These are phyloP conservation scores for Zymoseptoria pseudotritici DNA, from an alignment of 2,329 filamentous ascomycete species.

Conservation along the genomic window DNA sequence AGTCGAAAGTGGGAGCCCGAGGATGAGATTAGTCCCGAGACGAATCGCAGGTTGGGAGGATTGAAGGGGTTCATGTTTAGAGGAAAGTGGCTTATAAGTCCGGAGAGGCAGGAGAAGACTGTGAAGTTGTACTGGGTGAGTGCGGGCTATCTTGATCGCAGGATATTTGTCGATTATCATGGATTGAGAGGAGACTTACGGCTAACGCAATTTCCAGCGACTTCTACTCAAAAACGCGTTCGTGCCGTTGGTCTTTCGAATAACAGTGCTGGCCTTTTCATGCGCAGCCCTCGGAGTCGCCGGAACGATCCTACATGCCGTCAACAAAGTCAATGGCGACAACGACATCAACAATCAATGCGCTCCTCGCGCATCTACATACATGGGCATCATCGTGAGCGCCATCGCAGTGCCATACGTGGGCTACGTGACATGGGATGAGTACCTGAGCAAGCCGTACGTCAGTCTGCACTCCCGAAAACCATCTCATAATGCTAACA, in stretches of 20 bases:
- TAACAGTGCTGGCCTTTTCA: conserved; percentile 77
- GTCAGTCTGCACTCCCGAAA: conserved; percentile 6
- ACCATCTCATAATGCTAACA: conserved; percentile 7
- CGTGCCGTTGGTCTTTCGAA: conserved; percentile 74
- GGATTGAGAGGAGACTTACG: neutral
- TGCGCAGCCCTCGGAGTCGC: conserved; percentile 73
- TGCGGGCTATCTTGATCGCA: neutral
- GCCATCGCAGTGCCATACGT: conserved; percentile 83
- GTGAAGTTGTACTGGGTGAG: conserved; percentile 29
- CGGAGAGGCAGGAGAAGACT: conserved; percentile 29
- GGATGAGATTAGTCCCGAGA: conserved; percentile 35
- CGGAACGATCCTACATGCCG: conserved; percentile 58
- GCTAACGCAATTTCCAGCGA: conserved; percentile 31
- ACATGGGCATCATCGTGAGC: conserved; percentile 86
- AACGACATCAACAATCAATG: conserved; percentile 29
- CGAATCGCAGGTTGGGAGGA: conserved; percentile 31
- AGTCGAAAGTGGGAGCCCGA: conserved; percentile 48
- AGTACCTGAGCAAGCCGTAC: conserved; percentile 82
- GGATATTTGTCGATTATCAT: neutral
- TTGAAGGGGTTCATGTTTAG: conserved; percentile 30
- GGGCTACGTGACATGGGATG: conserved; percentile 89
- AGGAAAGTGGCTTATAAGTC: conserved; percentile 38
- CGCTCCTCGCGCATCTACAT: conserved; percentile 54
- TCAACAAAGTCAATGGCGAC: conserved; percentile 32
- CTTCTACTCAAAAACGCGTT: conserved; percentile 72